Evolutionary conservation across 345 rosid species (phyloP).

Genomic region (Syzygium aqueum): DNA sequence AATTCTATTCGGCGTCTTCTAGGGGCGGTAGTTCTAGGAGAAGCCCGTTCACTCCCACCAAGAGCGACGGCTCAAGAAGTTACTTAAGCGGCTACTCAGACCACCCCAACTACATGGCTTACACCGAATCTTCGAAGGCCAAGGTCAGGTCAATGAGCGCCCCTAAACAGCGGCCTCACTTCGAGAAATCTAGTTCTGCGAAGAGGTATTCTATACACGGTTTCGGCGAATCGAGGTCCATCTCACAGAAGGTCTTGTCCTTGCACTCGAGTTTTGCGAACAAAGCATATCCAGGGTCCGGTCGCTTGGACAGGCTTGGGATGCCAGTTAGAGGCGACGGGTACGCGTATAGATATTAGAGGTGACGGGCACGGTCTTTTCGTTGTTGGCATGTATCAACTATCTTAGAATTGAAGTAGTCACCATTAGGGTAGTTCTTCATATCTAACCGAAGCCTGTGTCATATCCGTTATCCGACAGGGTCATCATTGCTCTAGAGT

Average conservation of each 20-base stretch:
- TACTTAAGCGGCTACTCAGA: conserved; percentile 37
- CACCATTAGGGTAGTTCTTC: not conserved
- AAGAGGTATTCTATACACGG: conserved; percentile 49
- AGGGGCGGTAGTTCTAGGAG: conserved; percentile 39
- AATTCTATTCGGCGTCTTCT: conserved; percentile 58
- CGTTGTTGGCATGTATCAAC: not conserved
- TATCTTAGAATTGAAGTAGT: not conserved
- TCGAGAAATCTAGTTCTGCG: conserved; percentile 55
- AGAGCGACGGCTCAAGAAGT: conserved; percentile 53
- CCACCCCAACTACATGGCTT: conserved; percentile 87
- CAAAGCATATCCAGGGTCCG: conserved; percentile 93
- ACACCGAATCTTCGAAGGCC: conserved; percentile 81
- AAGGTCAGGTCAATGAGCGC: conserved; percentile 73
- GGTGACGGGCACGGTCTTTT: not conserved
- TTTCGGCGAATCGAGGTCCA: conserved; percentile 34
- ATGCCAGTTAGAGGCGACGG: conserved; percentile 45
- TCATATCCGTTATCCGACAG: not conserved
- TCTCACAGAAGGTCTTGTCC: conserved; percentile 34
- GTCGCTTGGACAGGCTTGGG: conserved; percentile 80
- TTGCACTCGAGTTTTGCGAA: conserved; percentile 46
- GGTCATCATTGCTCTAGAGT: not conserved
- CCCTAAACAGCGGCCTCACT: conserved; percentile 68
- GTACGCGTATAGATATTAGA: not conserved
- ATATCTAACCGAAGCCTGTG: not conserved
- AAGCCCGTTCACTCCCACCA: conserved; percentile 57